Conservation (phyloP, 2,329 filamentous ascomycete genomes). For the Calonectria naviculata region DNA sequence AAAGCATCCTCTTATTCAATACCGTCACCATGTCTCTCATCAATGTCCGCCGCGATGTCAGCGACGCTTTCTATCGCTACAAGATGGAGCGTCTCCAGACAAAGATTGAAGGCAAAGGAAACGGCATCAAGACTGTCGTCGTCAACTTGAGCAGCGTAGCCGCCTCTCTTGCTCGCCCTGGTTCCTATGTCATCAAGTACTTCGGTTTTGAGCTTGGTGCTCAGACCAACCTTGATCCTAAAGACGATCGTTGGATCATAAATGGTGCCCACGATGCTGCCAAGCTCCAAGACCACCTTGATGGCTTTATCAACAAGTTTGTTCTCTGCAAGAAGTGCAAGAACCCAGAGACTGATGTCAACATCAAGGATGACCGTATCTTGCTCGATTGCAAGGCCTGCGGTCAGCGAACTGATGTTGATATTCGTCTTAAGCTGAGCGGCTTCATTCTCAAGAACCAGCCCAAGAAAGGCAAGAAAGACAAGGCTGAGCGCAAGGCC, state of each 20-base stretch:
- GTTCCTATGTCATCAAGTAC: constrained; percentile 98
- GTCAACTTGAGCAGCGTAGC: constrained; percentile 97
- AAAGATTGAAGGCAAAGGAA: constrained; percentile 99
- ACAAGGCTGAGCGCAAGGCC: constrained; percentile 93
- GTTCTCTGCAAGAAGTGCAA: constrained; percentile 99
- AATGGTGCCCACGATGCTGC: constrained; percentile 95
- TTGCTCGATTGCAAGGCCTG: constrained; percentile 98
- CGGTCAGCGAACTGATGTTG: constrained; percentile 91
- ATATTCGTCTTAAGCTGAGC: constrained; percentile 93
- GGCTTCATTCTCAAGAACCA: constrained; percentile 98
- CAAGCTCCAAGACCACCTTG: constrained; percentile 98
- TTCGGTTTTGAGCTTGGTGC: constrained; percentile 99
- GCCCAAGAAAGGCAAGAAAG: constrained; percentile 94
- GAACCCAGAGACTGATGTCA: constrained; percentile 97
- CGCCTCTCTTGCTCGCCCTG: constrained; percentile 89
- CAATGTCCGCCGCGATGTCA: constrained; percentile 98
- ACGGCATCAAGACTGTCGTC: constrained; percentile 98
- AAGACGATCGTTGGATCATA: constrained; percentile 99
- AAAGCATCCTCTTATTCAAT: constrained; percentile 27
- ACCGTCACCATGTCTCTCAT: constrained; percentile 90
- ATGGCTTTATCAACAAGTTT: constrained; percentile 98
- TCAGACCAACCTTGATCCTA: constrained; percentile 97
- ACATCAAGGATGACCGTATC: constrained; percentile 94
- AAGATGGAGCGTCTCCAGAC: constrained; percentile 99
- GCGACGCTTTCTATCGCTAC: constrained; percentile 99